Percentiles rank a stretch among this genome's conserved stretches.
These are phyloP conservation scores for Clitocybe nebularis DNA, from an alignment of 1,284 basidiomycete genomes.

Conservation along the genomic window DNA sequence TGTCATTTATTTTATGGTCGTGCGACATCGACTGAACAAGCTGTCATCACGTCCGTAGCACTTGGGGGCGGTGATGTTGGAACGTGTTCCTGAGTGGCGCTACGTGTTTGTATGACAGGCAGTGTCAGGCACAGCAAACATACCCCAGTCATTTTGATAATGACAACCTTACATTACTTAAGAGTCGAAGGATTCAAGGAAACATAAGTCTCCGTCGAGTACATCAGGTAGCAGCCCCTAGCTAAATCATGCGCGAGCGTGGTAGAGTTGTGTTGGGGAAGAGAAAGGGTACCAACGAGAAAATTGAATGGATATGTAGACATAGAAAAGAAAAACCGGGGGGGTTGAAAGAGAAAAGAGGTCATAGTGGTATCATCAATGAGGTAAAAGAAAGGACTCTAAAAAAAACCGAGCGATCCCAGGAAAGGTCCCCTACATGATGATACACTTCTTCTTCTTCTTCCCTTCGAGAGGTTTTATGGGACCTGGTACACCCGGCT, in stretches of 20 bases:
- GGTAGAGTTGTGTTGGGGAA: conserved; percentile 17
- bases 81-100: not conserved
- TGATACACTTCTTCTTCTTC: conserved; percentile 64
- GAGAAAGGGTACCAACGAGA: conserved; percentile 16
- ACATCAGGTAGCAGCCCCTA: conserved; percentile 30
- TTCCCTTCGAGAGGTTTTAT: conserved; percentile 39
- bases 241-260: conserved; percentile 23
- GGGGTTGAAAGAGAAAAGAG: conserved; percentile 32
- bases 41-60: not conserved
- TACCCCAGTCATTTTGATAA: not conserved
- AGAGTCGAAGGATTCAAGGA: conserved; percentile 17
- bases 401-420: conserved; percentile 56
- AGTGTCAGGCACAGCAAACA: conserved; percentile 1
- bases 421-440: conserved; percentile 69
- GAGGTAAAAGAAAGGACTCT: conserved; percentile 57
- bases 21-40: too few species aligned
- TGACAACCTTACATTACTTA: not conserved
- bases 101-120: not conserved
- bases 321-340: conserved; percentile 29
- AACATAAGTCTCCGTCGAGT: conserved; percentile 21
- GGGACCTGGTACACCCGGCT: conserved; percentile 32
- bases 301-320: conserved; percentile 20
- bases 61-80: too few species aligned
- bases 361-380: conserved; percentile 75
- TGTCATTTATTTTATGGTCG: not conserved